Conservation (phyloP, 2,329 filamentous ascomycete species). For the Ilyonectria sp. region DNA sequence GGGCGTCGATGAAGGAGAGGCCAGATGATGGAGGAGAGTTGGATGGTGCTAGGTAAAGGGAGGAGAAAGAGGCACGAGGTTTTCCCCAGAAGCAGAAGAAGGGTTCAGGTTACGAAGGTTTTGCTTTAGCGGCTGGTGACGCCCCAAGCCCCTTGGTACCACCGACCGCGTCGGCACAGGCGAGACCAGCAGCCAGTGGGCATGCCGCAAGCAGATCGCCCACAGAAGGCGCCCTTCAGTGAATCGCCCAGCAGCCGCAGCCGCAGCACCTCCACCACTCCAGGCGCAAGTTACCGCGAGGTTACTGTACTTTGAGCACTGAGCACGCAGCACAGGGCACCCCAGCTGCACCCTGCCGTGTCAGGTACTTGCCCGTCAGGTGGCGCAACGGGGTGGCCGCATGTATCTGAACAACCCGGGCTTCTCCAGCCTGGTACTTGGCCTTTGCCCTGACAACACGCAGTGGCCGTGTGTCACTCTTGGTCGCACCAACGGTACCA, state of each 20-base stretch:
- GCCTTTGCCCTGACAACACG: slow-evolving; percentile 31
- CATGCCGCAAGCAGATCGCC: slow-evolving; percentile 47
- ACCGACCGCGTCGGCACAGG: slow-evolving; percentile 36
- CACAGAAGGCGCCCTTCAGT: slow-evolving; percentile 21
- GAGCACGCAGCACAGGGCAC: slow-evolving; percentile 14
- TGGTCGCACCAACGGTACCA: slow-evolving; percentile 23
- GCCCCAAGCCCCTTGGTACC: slow-evolving; percentile 36
- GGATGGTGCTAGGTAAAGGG: slow-evolving; percentile 50
- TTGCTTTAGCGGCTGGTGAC: slow-evolving; percentile 55
- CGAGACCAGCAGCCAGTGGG: slow-evolving; percentile 36
- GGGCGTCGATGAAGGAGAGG: slow-evolving; percentile 49
- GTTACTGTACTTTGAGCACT: slow-evolving; percentile 8
- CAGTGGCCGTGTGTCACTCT: slow-evolving; percentile 33
- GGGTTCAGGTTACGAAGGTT: slow-evolving; percentile 56
- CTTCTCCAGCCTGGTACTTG: slow-evolving; percentile 15
- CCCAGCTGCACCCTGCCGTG: slow-evolving; percentile 10
- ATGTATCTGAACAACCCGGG: slow-evolving; percentile 34
- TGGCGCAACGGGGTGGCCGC: slow-evolving; percentile 42
- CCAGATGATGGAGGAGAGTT: slow-evolving; percentile 48
- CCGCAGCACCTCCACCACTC: slow-evolving; percentile 13
- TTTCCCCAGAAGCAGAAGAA: slow-evolving; percentile 57
- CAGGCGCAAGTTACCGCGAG: background rate
- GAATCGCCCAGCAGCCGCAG: slow-evolving; percentile 3
- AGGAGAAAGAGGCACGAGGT: slow-evolving; percentile 52
- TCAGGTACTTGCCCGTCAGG: slow-evolving; percentile 34